Evolutionary conservation across 1,284 basidiomycete species (phyloP), one percentile per base, ranked within the genome.

Genomic region (Irpex rosettiformis): DNA sequence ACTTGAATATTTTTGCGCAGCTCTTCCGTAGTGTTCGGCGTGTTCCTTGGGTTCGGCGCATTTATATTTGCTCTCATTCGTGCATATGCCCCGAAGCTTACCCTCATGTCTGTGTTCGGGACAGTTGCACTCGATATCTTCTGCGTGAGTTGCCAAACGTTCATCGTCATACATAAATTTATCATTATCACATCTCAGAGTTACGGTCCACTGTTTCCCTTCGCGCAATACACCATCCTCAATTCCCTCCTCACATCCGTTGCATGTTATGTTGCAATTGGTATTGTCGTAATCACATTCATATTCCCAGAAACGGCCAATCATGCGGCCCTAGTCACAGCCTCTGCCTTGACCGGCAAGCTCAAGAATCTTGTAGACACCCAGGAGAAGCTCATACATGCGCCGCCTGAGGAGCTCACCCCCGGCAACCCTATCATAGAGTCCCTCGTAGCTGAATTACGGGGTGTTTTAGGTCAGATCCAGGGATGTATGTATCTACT

Each of bases 261-360:
- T 0, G 69, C 74, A 1, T 81, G 77, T 60, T 91, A 85, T 69
- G 68, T 85, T 52, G 89, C 81, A 1, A 81, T 88, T 47, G 87
- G 82, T 0, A 57, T 88, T 24, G 75, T 77, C 3, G 72, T 79
- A 21, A 79, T 85, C 25, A 62, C 87, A 16, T 66, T 92, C 33
- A 75, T 93, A 60, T 93, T 93, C 68, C 91, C 91, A 0, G 82
- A 89, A 70, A 84, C 85, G 6, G 72, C 91, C 58, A 86, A 84
- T 59, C 84, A 87, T 62, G 72, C 70, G 1, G 77, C 75, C 61
- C 67, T 75, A 24, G 61, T 64, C 64, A 74, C 65, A 63, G 75
- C 62, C 61, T 70, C 58, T 56, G 68, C 57, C 3, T 67, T 79
- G 11, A 63, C 79, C 0, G 69, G 67, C 8, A 65, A 72, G 18